phyloP scores from a whole-genome alignment of 2,329 filamentous ascomycete genomes.

The Capronia americana region DNA sequence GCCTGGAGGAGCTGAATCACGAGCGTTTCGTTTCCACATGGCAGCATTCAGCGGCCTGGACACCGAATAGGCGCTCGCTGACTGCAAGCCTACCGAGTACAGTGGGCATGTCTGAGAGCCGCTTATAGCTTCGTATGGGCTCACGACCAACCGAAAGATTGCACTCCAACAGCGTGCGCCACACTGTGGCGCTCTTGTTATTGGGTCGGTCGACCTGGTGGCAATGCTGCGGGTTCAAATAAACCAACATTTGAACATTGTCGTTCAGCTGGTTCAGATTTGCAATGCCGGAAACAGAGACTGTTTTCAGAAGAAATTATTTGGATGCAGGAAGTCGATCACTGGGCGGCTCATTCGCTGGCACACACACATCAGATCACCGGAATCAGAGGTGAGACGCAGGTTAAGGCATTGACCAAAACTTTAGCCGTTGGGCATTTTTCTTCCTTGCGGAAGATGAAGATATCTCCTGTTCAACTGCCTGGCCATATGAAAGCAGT shows the following conservation, averaged over 20 bases:
- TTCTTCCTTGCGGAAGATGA: not conserved
- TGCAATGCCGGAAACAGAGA: not conserved
- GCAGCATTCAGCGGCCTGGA: slow-evolving; percentile 3
- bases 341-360: not conserved
- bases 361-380: not conserved
- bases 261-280: not conserved
- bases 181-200: slow-evolving; percentile 24
- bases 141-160: slow-evolving; percentile 6
- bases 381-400: not conserved
- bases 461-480: not conserved
- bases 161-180: slow-evolving; percentile 6
- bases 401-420: too few species aligned
- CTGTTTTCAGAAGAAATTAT: not conserved
- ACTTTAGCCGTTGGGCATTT: not conserved
- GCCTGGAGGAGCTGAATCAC: slow-evolving; percentile 15
- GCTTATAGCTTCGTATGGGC: slow-evolving; percentile 9
- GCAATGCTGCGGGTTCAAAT: too few species aligned
- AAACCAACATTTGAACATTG: not conserved
- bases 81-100: not conserved
- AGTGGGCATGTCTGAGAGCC: slow-evolving; percentile 4
- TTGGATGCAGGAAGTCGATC: not conserved
- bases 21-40: slow-evolving; percentile 19
- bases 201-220: not conserved
- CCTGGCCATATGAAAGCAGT: not conserved
- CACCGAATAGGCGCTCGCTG: slow-evolving; percentile 6